These are phyloP conservation scores for Taphrina confusa DNA, from an alignment of 1,139 yeast genomes.

Conservation along the genomic window DNA sequence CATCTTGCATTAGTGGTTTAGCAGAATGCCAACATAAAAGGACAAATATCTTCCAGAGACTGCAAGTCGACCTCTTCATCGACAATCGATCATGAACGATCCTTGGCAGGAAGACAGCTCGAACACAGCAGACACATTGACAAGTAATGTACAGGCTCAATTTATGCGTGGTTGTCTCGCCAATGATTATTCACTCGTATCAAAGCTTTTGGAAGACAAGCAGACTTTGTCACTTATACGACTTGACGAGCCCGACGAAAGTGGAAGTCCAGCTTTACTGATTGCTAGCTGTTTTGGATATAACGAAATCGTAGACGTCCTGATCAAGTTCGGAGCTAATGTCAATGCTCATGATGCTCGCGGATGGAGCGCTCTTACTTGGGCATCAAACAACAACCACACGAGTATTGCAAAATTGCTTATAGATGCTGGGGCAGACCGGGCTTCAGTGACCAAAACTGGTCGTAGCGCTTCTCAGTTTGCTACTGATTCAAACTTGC, in stretches of 20 bases:
- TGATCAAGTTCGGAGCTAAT: slow-evolving; percentile 48
- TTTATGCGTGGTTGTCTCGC: slow-evolving; percentile 29
- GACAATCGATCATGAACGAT: slow-evolving; percentile 15
- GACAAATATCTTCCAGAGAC: too few relatives aligned
- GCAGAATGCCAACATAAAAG: too few relatives aligned
- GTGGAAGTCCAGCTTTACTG: slow-evolving; percentile 49
- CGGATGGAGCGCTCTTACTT: slow-evolving; percentile 53
- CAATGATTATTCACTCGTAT: slow-evolving; percentile 24
- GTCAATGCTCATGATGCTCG: slow-evolving; percentile 48
- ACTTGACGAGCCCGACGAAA: slow-evolving; percentile 47
- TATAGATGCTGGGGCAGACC: slow-evolving; percentile 48
- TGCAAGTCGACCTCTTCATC: too few relatives aligned
- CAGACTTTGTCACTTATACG: neutral
- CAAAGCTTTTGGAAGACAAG: slow-evolving; percentile 17
- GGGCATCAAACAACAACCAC: slow-evolving; percentile 52
- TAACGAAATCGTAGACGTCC: slow-evolving; percentile 47
- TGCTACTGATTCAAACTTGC: slow-evolving; percentile 43
- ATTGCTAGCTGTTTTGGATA: slow-evolving; percentile 52
- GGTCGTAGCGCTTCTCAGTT: slow-evolving; percentile 50
- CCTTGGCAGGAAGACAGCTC: slow-evolving; percentile 17
- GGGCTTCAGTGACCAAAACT: slow-evolving; percentile 43
- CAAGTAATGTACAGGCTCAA: slow-evolving; percentile 11
- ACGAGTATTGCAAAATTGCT: slow-evolving; percentile 46
- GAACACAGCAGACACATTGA: neutral
- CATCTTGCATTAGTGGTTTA: too few relatives aligned